A percentile compares a stretch with the other conserved stretches of the same genome.
phyloP scores from a whole-genome alignment of 2,329 filamentous ascomycete genomes.

The Pezicula neosporulosa region DNA sequence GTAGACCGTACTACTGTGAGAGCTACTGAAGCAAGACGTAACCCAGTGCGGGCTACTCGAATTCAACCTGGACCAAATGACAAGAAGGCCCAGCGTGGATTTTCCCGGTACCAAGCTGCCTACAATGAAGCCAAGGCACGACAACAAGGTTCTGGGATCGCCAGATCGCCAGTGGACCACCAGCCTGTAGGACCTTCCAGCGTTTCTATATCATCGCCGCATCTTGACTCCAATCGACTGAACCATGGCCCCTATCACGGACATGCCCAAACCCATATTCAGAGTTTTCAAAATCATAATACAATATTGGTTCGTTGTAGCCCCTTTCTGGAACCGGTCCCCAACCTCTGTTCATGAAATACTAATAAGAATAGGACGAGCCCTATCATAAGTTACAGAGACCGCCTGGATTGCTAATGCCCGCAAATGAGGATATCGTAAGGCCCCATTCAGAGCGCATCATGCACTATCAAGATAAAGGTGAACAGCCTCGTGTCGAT shows the following conservation, averaged over 20 bases:
- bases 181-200: neutral
- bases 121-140: slow-evolving; percentile 27
- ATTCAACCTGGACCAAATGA: slow-evolving; percentile 7
- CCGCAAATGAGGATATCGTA: slow-evolving; percentile 23
- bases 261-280: too few relatives aligned
- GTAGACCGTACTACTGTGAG: neutral
- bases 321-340: too few relatives aligned
- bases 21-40: neutral
- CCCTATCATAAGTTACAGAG: slow-evolving; percentile 14
- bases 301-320: too few relatives aligned
- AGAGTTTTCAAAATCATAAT: too few relatives aligned
- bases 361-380: slow-evolving; percentile 17
- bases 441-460: slow-evolving; percentile 18
- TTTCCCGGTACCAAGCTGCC: slow-evolving; percentile 30
- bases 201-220: neutral
- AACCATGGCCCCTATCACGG: too few relatives aligned
- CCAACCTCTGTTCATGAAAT: neutral
- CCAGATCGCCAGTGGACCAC: neutral
- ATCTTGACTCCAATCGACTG: neutral
- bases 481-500: slow-evolving; percentile 9
- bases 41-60: slow-evolving; percentile 1
- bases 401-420: slow-evolving; percentile 5
- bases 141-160: slow-evolving; percentile 2
- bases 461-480: slow-evolving; percentile 15
- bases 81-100: slow-evolving; percentile 24